Conservation (phyloP, 768 basidiomycete species). For the Kwoniella bestiolae region DNA sequence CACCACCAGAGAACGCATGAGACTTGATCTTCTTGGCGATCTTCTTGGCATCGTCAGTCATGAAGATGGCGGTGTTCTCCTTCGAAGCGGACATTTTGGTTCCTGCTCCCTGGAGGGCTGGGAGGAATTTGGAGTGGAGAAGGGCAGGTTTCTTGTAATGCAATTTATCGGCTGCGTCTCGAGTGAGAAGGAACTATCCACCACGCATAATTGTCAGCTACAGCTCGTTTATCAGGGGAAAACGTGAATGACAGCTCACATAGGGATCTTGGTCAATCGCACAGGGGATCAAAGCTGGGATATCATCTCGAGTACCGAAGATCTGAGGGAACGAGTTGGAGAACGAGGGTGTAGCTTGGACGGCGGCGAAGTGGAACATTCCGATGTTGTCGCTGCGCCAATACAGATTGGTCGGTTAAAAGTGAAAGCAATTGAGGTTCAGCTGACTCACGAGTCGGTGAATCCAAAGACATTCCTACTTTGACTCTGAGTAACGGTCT, state of each 20-base stretch:
- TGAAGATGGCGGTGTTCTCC: conserved; percentile 88
- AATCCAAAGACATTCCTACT: conserved; percentile 96
- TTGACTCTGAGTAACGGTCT: conserved; percentile 90
- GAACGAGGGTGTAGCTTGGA: conserved; percentile 96
- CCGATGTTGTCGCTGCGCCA: conserved; percentile 87
- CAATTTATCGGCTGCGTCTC: conserved; percentile 89
- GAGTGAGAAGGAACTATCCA: conserved; percentile 92
- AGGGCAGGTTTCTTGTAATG: conserved; percentile 94
- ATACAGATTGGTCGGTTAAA: background rate
- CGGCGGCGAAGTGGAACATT: conserved; percentile 92
- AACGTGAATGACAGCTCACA: conserved; percentile 32
- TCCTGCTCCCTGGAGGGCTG: conserved; percentile 94
- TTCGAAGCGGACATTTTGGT: conserved; percentile 99
- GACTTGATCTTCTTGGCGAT: conserved; percentile 98
- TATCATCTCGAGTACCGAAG: conserved; percentile 77
- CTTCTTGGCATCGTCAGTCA: conserved; percentile 88
- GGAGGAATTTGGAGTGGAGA: conserved; percentile 96
- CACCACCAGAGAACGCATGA: conserved; percentile 94
- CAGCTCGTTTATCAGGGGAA: background rate
- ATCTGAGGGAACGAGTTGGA: conserved; percentile 99
- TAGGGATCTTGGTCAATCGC: conserved; percentile 81
- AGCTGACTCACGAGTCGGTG: conserved; percentile 77
- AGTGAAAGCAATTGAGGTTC: background rate
- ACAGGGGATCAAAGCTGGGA: conserved; percentile 94
- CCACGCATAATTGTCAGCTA: conserved; percentile 56